Base-by-base conservation (phyloP, 768 basidiomycete genomes). In the Mycena rebaudengoi region DNA sequence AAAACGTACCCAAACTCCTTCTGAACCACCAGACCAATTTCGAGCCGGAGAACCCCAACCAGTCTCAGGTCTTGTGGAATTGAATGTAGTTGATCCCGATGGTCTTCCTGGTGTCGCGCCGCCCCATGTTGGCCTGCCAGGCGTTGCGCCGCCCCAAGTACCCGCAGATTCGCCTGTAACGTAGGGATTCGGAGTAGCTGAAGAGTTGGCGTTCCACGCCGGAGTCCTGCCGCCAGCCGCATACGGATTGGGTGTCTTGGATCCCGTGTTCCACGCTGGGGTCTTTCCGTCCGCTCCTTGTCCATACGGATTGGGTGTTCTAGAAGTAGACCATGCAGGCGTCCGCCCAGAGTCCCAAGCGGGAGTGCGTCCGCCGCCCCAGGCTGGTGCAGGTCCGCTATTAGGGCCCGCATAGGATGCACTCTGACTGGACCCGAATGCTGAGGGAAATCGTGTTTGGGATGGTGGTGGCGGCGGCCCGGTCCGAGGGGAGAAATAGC, bases 231-330 rank as follows among this genome's bases (percentile, higher is more conserved):
- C 80, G 37, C 78, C 76, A 49, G 74, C 74, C 16, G 80, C 74
- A 61, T 92, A 90, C 1, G 91, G 90, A 73, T 92, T 93, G 5
- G 92, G 91, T 3, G 92, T 92, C 56, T 86, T 79, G 28, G 87
- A 85, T 40, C 80, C 78, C 8, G 83, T 83, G 63, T 81, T 85
- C 84, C 89, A 90, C 16, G 89, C 90, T 0, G 92, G 91, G 7
- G 92, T 93, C 59, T 83, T 82, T 32, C 88, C 83, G 18, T 89
- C 83, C 43, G 85, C 85, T 30, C 76, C 74, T 30, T 59, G 67
- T 26, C 70, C 70, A 53, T 83, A 81, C 11, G 81, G 79, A 62
- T 81, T 80, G 16, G 74, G 64, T 35, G 78, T 79, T 41, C 73
- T 68, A 32, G 68, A 70, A 30, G 62, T 29, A 32, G 52, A 57